phyloP scores from a whole-genome alignment of 2,329 filamentous ascomycete species.

The Colletotrichum scovillei region DNA sequence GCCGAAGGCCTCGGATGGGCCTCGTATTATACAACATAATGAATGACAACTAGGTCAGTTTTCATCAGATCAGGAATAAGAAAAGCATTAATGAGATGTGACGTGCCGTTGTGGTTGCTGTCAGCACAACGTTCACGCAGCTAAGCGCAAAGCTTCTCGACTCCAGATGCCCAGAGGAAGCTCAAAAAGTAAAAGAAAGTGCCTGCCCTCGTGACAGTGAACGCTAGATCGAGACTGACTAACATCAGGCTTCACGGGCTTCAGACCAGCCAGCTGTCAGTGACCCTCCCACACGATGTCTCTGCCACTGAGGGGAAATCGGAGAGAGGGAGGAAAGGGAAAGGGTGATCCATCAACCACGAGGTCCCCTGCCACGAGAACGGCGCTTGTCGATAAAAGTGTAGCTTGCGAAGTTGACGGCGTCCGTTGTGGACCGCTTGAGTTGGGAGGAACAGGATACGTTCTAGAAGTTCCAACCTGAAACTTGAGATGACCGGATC shows the following conservation, averaged over 20 bases:
- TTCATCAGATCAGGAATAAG: neutral
- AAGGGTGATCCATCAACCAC: neutral
- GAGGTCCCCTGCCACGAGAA: neutral
- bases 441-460: constrained; percentile 31
- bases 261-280: constrained; percentile 2
- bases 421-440: constrained; percentile 18
- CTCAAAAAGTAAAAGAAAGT: neutral
- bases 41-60: neutral
- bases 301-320: neutral
- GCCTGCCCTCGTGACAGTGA: neutral
- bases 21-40: neutral
- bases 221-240: neutral
- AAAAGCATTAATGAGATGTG: neutral
- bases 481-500: constrained; percentile 32
- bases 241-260: neutral
- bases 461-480: constrained; percentile 33
- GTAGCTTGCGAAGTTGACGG: constrained; percentile 31
- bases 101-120: neutral
- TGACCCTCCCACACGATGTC: neutral
- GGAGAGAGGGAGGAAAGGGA: too few species aligned
- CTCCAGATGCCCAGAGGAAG: neutral
- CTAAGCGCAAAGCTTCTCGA: neutral
- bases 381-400: constrained; percentile 32
- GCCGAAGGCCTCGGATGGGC: too few species aligned
- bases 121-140: too few species aligned